Conservation (phyloP, 2,329 filamentous ascomycete genomes). For the Metarhizium humberi region DNA sequence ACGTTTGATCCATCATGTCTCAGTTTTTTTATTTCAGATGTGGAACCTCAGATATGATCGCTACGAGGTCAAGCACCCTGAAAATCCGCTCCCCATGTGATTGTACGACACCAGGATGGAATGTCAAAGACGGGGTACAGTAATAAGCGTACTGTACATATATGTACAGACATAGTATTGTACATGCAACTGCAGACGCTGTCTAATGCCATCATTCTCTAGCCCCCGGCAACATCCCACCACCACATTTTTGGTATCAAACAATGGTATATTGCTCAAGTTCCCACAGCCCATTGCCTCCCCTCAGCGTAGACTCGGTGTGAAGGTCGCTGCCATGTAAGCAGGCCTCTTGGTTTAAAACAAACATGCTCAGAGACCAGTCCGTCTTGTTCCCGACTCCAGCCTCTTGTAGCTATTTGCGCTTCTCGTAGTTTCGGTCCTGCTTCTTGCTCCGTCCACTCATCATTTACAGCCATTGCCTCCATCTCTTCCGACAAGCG, state of each 20-base stretch:
- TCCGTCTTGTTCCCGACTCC: not conserved
- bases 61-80: no score
- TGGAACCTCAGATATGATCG: no score
- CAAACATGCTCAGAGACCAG: not conserved
- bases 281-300: conserved; percentile 1
- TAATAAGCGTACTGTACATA: no score
- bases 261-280: not conserved
- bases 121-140: no score
- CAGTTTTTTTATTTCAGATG: no score
- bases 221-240: not conserved
- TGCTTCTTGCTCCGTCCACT: not conserved
- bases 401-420: not conserved
- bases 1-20: no score
- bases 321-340: conserved; percentile 1
- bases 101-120: no score
- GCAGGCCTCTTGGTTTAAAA: conserved; percentile 1
- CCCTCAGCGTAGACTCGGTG: not conserved
- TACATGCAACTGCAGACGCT: not conserved
- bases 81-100: no score
- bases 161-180: no score
- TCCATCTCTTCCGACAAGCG: not conserved
- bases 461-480: not conserved
- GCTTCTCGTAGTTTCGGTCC: not conserved
- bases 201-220: not conserved
- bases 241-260: not conserved